These are phyloP conservation scores for Verticillium nonalfalfae DNA, from an alignment of 2,329 filamentous ascomycete species.

Conservation along the genomic window DNA sequence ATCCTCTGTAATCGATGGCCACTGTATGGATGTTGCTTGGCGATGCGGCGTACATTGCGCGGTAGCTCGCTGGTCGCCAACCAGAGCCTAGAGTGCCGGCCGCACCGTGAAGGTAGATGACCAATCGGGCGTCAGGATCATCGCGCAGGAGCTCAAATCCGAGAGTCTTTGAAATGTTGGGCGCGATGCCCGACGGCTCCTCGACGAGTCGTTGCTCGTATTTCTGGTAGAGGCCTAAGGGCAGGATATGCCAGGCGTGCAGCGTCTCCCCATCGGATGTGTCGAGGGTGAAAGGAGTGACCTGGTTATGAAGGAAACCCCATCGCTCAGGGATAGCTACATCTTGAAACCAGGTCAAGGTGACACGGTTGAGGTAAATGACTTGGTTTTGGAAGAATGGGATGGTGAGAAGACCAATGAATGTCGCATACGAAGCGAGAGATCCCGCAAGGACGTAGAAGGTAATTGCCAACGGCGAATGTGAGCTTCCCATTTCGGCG, in stretches of 20 bases:
- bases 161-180: too few species aligned
- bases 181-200: too few species aligned
- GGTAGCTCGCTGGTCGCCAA: conserved; percentile 44
- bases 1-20: conserved; percentile 57
- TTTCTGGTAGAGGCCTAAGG: conserved; percentile 56
- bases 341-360: conserved; percentile 53
- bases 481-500: background rate
- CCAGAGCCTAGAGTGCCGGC: too few species aligned
- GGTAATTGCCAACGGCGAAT: background rate
- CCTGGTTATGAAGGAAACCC: conserved; percentile 66
- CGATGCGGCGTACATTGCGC: conserved; percentile 42
- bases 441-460: conserved; percentile 4
- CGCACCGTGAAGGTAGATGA: too few species aligned
- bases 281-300: conserved; percentile 61
- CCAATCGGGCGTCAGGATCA: too few species aligned
- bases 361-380: conserved; percentile 48
- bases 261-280: conserved; percentile 62
- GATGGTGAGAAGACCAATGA: conserved; percentile 20
- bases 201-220: conserved; percentile 42
- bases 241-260: conserved; percentile 74
- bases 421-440: conserved; percentile 12
- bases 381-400: conserved; percentile 45
- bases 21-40: conserved; percentile 49
- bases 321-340: conserved; percentile 60
- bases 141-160: too few species aligned